A percentile compares a stretch with the other conserved stretches of the same genome.
Evolutionary conservation across 805 yeast genomes (phyloP).

Genomic region (Scheffersomyces amazonensis): DNA sequence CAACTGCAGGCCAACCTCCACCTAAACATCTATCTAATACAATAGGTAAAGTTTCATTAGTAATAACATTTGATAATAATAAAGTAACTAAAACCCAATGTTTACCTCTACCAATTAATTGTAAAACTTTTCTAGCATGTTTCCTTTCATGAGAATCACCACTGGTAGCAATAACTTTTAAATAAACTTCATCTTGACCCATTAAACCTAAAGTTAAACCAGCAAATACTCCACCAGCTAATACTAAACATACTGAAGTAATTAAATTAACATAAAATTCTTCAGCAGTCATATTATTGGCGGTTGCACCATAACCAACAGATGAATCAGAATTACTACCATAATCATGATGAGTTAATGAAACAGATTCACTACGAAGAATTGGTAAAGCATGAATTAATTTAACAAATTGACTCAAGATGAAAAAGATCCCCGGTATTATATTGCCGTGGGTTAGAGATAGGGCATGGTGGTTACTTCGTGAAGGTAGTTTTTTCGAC

Average conservation of each 20-base stretch:
- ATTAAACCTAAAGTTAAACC: conserved; percentile 91
- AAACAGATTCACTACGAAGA: conserved; percentile 3
- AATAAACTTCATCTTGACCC: conserved; percentile 97
- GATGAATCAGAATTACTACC: conserved; percentile 1
- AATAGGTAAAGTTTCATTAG: conserved; percentile 92
- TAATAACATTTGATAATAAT: conserved; percentile 80
- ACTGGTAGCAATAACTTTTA: conserved; percentile 85
- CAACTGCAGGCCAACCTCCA: conserved; percentile 97
- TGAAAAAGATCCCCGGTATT: conserved; percentile 26
- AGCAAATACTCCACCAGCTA: conserved; percentile 88
- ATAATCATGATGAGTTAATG: conserved; percentile 6
- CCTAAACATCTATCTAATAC: conserved; percentile 90
- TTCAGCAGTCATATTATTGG: conserved; percentile 25
- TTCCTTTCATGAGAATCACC: conserved; percentile 72
- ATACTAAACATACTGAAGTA: conserved; percentile 58
- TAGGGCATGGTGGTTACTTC: conserved; percentile 25
- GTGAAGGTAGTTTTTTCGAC: conserved; percentile 20
- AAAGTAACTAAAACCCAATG: conserved; percentile 96
- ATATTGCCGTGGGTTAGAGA: conserved; percentile 14
- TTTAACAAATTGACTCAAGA: conserved; percentile 30
- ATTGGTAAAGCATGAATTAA: conserved; percentile 36
- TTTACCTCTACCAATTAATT: conserved; percentile 75
- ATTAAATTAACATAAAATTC: conserved; percentile 47
- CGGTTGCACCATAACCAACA: conserved; percentile 1
- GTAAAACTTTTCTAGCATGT: conserved; percentile 69